Evolutionary conservation across 805 yeast genomes (phyloP).

Genomic region (Yarrowia sp.): DNA sequence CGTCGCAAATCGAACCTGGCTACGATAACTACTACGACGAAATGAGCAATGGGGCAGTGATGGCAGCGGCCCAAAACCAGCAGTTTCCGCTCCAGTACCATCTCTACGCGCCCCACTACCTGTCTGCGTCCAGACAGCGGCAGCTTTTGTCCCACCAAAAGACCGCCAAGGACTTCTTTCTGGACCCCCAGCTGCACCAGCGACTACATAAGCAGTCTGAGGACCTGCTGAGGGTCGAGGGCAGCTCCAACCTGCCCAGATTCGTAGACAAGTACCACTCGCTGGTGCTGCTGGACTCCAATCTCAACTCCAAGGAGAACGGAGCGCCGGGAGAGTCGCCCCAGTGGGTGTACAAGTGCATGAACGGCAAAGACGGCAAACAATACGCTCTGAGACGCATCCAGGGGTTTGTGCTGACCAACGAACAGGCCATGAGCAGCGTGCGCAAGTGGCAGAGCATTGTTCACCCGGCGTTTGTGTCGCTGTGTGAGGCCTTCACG

Average conservation of each 20-base stretch:
- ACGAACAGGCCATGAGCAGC: conserved; percentile 65
- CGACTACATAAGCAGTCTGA: conserved; percentile 20
- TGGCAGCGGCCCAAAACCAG: conserved; percentile 38
- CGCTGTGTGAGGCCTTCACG: conserved; percentile 81
- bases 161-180: conserved; percentile 70
- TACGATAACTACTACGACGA: conserved; percentile 33
- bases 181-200: conserved; percentile 47
- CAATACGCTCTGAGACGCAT: conserved; percentile 78
- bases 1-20: conserved; percentile 10
- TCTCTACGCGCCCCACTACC: conserved; percentile 36
- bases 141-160: conserved; percentile 75
- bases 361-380: conserved; percentile 78
- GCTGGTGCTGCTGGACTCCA: conserved; percentile 33
- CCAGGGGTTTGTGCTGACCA: conserved; percentile 61
- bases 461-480: conserved; percentile 60
- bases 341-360: conserved; percentile 68
- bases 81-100: conserved; percentile 35
- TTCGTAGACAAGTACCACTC: conserved; percentile 36
- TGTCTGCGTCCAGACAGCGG: conserved; percentile 53
- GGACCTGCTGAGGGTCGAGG: conserved; percentile 16
- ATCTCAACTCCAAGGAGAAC: conserved; percentile 25
- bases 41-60: conserved; percentile 28
- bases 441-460: conserved; percentile 71
- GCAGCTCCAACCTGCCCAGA: background rate
- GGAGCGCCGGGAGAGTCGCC: conserved; percentile 14